phyloP scores from a whole-genome alignment of 2,329 filamentous ascomycete genomes.

The Nemania serpens region DNA sequence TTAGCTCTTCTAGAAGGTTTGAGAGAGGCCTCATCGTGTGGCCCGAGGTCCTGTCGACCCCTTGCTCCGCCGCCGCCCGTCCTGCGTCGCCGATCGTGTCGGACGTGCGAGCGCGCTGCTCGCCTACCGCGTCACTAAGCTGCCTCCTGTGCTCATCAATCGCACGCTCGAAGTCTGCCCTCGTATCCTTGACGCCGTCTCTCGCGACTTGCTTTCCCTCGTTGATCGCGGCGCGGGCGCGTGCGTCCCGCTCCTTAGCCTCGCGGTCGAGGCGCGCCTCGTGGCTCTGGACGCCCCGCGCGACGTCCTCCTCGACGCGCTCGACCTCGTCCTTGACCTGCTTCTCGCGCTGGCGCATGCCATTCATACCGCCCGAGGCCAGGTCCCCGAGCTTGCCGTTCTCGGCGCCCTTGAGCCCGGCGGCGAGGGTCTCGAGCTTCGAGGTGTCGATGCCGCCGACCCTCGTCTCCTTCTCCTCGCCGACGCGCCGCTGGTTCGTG shows the following conservation, averaged over 20 bases:
- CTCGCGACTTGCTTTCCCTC: conserved; percentile 13
- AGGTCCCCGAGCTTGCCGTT: conserved; percentile 26
- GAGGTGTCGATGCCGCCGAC: conserved; percentile 32
- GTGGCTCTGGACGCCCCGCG: conserved; percentile 27
- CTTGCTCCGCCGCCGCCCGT: conserved; percentile 19
- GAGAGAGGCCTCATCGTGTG: conserved; percentile 11
- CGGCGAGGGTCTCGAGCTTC: conserved; percentile 32
- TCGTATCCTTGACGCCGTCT: conserved; percentile 13
- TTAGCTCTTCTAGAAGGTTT: conserved; percentile 13
- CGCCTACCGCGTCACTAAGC: conserved; percentile 4
- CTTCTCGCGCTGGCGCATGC: conserved; percentile 31
- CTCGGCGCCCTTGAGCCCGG: conserved; percentile 25
- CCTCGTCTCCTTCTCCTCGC: conserved; percentile 18
- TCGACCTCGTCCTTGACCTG: conserved; percentile 28
- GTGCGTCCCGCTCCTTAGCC: background rate
- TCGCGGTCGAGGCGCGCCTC: conserved; percentile 18
- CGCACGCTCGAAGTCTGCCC: background rate
- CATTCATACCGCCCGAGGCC: conserved; percentile 19
- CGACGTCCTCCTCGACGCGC: conserved; percentile 23
- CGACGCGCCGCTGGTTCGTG: conserved; percentile 26
- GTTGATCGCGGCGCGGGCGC: conserved; percentile 12
- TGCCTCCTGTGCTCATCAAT: background rate
- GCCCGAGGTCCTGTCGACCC: conserved; percentile 7
- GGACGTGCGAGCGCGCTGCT: conserved; percentile 14
- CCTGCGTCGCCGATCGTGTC: conserved; percentile 6